Evolutionary conservation across 192 early-diverging fungal species (phyloP), one percentile per base, ranked within the genome.

Genomic region (Umbelopsis ramanniana): DNA sequence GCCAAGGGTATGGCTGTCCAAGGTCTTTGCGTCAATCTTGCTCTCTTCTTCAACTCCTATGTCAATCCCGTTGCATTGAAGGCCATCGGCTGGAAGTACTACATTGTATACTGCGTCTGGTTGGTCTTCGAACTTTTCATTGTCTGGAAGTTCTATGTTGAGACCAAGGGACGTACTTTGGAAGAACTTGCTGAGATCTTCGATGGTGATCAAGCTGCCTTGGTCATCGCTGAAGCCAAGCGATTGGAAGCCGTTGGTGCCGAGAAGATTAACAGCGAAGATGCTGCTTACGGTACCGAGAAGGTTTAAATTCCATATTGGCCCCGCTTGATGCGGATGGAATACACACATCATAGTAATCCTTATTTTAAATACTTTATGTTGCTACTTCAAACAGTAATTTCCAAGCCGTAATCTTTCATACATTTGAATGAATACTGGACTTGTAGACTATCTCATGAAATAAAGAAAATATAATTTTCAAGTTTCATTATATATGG

Each of bases 81-180:
- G n/a, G 67, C 67, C 33, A 2, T 68, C n/a, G 67, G 67, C 67
- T 68, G 67, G 67, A 68, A 68, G 43, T 68, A 68, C 67, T 68
- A 68, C 67, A 45, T 68, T 21, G 67, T 68, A 24, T 68, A 68
- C 40, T 40, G 37, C 43, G 9, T 10, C 43, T 68, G 67, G 67
- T 68, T 68, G 67, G 10, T 68, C 1, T 11, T 68, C 26, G 67
- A 68, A 47, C 43, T 68, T 14, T 47, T 47, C 40, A 38, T 68
- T 68, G 67, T 68, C 67, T 68, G 67, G 67, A 68, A 68, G 67
- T 68, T 22, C 21, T 68, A 68, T 4, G 67, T 68, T 26, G 94
- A 95, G 82, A 95, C 94, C 74, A 94, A 92, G 79, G 89, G 91
- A 43, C 78, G 86, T 29, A 85, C 91, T 26, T 86, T 97, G 47